Percentiles rank a stretch among this genome's conserved stretches.
Evolutionary conservation across 2,329 filamentous ascomycete species (phyloP).

Genomic region (Pseudogymnoascus sp.): DNA sequence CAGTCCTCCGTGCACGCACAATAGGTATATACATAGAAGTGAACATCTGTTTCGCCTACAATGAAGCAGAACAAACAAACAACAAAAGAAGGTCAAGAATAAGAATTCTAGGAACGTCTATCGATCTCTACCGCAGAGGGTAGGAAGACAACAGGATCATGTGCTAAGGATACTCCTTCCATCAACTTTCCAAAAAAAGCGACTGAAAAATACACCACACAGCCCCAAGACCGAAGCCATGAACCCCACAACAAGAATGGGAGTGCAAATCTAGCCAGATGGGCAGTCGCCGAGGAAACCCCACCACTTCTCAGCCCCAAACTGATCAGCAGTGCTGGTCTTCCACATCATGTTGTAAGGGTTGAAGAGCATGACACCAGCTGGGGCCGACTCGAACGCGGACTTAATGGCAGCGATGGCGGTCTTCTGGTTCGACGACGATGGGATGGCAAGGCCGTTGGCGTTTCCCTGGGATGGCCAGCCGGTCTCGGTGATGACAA

Average conservation of each 20-base stretch:
- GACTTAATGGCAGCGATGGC: slow-evolving; percentile 58
- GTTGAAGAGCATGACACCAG: slow-evolving; percentile 62
- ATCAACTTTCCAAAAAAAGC: neutral
- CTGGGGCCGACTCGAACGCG: slow-evolving; percentile 42
- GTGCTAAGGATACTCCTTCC: neutral
- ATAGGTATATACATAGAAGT: slow-evolving; percentile 7
- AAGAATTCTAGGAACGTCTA: neutral
- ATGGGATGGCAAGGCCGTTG: slow-evolving; percentile 63
- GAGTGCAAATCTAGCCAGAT: slow-evolving; percentile 17
- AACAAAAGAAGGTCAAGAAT: neutral
- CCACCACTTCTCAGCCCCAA: slow-evolving; percentile 69
- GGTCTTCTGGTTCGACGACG: slow-evolving; percentile 51
- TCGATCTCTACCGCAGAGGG: neutral
- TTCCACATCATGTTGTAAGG: slow-evolving; percentile 80
- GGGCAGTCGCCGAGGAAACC: slow-evolving; percentile 42
- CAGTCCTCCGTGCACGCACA: neutral
- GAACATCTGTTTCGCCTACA: neutral
- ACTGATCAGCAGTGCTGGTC: slow-evolving; percentile 49
- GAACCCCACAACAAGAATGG: neutral
- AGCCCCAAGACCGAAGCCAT: neutral
- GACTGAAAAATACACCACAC: neutral
- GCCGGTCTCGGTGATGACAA: slow-evolving; percentile 73
- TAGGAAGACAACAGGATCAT: neutral
- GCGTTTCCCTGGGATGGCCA: slow-evolving; percentile 64
- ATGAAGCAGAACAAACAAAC: neutral